Evolutionary conservation across 139 green algal species (phyloP).

Genomic region (Chlorella sp.): DNA sequence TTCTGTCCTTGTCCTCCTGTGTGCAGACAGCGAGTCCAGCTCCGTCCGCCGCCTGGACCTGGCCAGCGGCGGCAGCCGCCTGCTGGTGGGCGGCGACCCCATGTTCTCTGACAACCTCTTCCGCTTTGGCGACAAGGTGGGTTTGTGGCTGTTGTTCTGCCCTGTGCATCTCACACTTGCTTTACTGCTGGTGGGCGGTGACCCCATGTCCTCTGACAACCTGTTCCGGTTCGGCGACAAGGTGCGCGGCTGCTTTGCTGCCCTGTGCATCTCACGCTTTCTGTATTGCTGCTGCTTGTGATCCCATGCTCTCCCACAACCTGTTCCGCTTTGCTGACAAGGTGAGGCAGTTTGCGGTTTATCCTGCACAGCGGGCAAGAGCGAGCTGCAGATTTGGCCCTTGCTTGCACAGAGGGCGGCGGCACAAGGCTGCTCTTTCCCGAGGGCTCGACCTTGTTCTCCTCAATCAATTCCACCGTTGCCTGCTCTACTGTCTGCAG

Average conservation of each 20-base stretch:
- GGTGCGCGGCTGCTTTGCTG: too few relatives aligned
- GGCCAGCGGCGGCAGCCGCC: conserved; percentile 46
- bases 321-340: too few relatives aligned
- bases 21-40: conserved; percentile 80
- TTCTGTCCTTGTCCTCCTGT: neutral
- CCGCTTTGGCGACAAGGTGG: conserved; percentile 80
- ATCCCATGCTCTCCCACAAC: conserved; percentile 79
- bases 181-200: conserved; percentile 66
- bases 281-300: conserved; percentile 65
- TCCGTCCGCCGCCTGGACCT: conserved; percentile 66
- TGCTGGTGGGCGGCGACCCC: conserved; percentile 71
- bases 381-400: too few relatives aligned
- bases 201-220: conserved; percentile 80
- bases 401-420: too few relatives aligned
- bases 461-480: too few relatives aligned
- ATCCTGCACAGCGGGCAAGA: too few relatives aligned
- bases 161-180: too few relatives aligned
- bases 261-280: too few relatives aligned
- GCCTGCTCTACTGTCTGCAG: neutral
- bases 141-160: too few relatives aligned
- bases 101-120: conserved; percentile 86
- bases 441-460: too few relatives aligned
- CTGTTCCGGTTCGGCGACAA: conserved; percentile 84
- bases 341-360: too few relatives aligned
- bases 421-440: too few relatives aligned